Base-by-base conservation (phyloP, 208 protist species). In the Trypanosoma lewisi region DNA sequence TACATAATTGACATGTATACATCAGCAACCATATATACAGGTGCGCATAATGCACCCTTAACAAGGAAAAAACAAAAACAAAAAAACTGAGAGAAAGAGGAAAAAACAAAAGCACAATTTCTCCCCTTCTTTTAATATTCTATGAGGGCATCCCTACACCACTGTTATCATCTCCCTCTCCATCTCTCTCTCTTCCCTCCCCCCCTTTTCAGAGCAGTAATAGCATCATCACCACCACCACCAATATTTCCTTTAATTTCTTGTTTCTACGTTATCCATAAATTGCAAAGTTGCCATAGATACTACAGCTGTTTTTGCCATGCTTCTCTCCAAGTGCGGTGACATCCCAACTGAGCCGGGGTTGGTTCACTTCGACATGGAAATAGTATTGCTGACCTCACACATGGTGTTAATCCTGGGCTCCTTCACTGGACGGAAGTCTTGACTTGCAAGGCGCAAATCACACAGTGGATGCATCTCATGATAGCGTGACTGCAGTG, bases 391-490 rank as follows among this genome's bases (percentile, higher is more conserved):
- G 4, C 12, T 52, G 11, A 16, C n/a, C 4, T 52, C 30, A 19
- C 42, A 19, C 8, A 4, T 23, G 30, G 34, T 36, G 7, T 5
- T 5, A 12, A 27, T 11, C 0, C 17, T 39, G 30, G 7, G 30
- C 14, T 17, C 25, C 31, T 33, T 53, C 25, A 28, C 36, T 1
- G 6, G 36, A 21, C 17, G 49, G 19, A 62, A 41, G 3, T 58
- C 45, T 19, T n/a, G 8, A n/a, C 33, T 19, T 11, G 37, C 56
- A n/a, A 49, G 16, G 9, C 56, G 54, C n/a, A 70, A 31, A 45
- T 63, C 62, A 48, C 17, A 33, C 12, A 70, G 23, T 19, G 65
- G 65, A 25, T 70, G 65, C 65, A 70, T 70, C 41, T 70, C 65
- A 42, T 70, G 31, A 25, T 63, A 70, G 17, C 65, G 42, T 33